Percentiles rank a stretch among this genome's conserved stretches.
Conservation (phyloP, 208 protist species). For the Acanthamoeba lenticulata region DNA sequence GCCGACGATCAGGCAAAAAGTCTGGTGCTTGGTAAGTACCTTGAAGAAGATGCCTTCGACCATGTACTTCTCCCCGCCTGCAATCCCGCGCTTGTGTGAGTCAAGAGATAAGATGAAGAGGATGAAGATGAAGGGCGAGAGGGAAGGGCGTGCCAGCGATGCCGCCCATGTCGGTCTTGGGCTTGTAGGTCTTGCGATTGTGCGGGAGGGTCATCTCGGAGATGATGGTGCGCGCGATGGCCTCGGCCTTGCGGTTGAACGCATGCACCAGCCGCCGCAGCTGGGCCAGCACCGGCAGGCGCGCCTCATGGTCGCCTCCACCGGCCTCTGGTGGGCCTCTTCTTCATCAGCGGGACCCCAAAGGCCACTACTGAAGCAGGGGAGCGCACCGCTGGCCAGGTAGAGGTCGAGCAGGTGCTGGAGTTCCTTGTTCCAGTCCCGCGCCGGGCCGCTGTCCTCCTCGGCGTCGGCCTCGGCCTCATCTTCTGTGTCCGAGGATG, state of each 20-base stretch:
- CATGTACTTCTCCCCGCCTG: conserved; percentile 58
- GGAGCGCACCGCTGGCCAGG: neutral
- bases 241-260: neutral
- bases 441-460: neutral
- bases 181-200: conserved; percentile 11
- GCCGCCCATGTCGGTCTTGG: conserved; percentile 43
- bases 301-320: neutral
- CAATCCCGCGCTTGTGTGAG: neutral
- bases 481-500: neutral
- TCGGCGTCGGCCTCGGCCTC: neutral
- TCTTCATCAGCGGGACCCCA: neutral
- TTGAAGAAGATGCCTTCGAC: conserved; percentile 70
- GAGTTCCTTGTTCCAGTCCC: conserved; percentile 14
- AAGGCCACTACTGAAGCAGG: neutral
- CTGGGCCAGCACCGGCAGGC: neutral
- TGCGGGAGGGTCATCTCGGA: neutral
- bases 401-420: conserved; percentile 15
- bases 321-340: neutral
- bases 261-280: neutral
- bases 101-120: neutral
- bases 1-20: neutral
- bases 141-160: neutral
- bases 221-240: conserved; percentile 27
- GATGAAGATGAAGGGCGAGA: neutral
- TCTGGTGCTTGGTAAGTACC: neutral